Conservation (phyloP, 345 rosid genomes). For the Eucalyptus viminalis region DNA sequence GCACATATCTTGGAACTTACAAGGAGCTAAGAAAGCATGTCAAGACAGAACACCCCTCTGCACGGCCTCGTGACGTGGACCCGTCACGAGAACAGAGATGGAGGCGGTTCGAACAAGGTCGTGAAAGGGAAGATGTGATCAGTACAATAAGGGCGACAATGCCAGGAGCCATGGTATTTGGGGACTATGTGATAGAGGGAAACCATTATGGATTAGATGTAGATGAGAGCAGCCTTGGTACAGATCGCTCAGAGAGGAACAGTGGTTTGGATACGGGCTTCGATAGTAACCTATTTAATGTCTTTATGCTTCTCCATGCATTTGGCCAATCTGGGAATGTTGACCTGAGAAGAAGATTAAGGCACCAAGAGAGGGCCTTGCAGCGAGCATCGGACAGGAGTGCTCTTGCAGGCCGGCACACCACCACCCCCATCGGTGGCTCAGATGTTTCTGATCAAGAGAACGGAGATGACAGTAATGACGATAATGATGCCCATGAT, state of each 20-base stretch:
- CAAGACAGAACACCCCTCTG: slow-evolving; percentile 67
- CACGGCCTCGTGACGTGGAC: slow-evolving; percentile 72
- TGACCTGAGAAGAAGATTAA: slow-evolving; percentile 24
- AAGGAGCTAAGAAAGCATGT: slow-evolving; percentile 93
- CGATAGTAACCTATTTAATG: slow-evolving; percentile 49
- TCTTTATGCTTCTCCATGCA: slow-evolving; percentile 59
- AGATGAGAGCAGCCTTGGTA: slow-evolving; percentile 13
- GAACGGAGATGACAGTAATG: slow-evolving; percentile 15
- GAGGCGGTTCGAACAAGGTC: slow-evolving; percentile 71
- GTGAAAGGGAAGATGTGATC: slow-evolving; percentile 57
- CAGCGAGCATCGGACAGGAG: slow-evolving; percentile 13
- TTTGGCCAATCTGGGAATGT: slow-evolving; percentile 51
- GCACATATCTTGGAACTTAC: slow-evolving; percentile 61
- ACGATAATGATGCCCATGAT: background rate
- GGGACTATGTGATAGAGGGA: slow-evolving; percentile 79
- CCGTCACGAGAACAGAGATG: slow-evolving; percentile 77
- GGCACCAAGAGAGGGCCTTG: slow-evolving; percentile 21
- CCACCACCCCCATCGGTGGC: slow-evolving; percentile 11
- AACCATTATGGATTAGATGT: slow-evolving; percentile 34
- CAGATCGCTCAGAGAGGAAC: slow-evolving; percentile 9
- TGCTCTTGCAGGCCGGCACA: slow-evolving; percentile 1
- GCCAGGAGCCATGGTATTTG: slow-evolving; percentile 83
- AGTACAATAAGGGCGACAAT: slow-evolving; percentile 79
- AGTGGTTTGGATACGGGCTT: slow-evolving; percentile 37
- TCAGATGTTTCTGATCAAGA: slow-evolving; percentile 29